phyloP scores from a whole-genome alignment of 768 basidiomycete species.

The Auricularia cornea region DNA sequence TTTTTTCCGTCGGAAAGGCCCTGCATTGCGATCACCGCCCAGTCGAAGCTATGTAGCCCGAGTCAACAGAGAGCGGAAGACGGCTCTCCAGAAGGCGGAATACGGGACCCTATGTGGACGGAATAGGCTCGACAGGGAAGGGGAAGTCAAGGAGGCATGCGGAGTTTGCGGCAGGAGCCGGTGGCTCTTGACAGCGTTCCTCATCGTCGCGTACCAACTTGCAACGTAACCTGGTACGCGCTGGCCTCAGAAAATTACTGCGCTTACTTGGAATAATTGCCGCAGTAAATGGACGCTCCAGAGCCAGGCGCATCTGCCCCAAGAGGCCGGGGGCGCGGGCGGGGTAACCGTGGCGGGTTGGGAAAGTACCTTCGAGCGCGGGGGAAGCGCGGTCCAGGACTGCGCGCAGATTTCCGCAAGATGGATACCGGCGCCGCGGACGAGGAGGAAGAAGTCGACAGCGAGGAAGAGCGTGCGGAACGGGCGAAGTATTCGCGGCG shows the following conservation, averaged over 20 bases:
- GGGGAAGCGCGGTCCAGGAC: conserved; percentile 50
- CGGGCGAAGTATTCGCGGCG: conserved; percentile 52
- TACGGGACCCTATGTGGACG: too few species aligned
- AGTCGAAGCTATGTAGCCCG: too few species aligned
- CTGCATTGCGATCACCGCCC: too few species aligned
- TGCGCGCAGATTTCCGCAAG: conserved; percentile 57
- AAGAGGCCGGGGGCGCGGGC: conserved; percentile 45
- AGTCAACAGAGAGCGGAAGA: too few species aligned
- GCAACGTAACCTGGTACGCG: too few species aligned
- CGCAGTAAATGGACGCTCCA: neutral
- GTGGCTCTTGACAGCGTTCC: too few species aligned
- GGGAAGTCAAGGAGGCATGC: too few species aligned
- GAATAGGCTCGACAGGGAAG: too few species aligned
- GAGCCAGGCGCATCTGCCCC: neutral
- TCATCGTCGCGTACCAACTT: too few species aligned
- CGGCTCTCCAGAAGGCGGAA: too few species aligned
- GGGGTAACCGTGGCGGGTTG: conserved; percentile 41
- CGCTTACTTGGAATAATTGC: neutral
- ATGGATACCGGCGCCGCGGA: conserved; percentile 26
- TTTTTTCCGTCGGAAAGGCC: too few species aligned
- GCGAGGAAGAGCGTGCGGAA: conserved; percentile 38
- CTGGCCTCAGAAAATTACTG: neutral
- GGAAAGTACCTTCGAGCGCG: conserved; percentile 70
- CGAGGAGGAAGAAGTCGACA: conserved; percentile 14
- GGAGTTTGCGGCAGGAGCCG: too few species aligned